phyloP scores from a whole-genome alignment of 2,329 filamentous ascomycete genomes.

The Trichothecium roseum region DNA sequence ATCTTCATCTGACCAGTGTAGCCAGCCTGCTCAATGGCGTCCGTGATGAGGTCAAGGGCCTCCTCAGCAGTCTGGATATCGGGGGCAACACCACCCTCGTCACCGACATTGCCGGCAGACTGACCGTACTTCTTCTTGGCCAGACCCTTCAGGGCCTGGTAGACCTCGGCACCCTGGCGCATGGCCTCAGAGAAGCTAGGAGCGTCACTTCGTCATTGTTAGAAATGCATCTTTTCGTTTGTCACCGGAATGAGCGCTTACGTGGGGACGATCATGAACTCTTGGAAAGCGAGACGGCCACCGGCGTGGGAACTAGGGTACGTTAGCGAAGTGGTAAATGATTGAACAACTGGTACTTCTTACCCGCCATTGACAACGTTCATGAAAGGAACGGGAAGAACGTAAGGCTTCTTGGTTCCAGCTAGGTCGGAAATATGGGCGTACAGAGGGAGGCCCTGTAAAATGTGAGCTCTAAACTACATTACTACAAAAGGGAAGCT shows the following conservation, averaged over 20 bases:
- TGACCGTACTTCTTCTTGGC: slow-evolving; percentile 99
- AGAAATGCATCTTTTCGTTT: slow-evolving; percentile 6
- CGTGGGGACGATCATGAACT: slow-evolving; percentile 90
- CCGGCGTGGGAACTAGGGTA: slow-evolving; percentile 74
- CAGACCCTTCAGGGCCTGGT: slow-evolving; percentile 92
- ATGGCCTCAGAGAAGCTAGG: slow-evolving; percentile 91
- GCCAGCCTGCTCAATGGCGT: slow-evolving; percentile 87
- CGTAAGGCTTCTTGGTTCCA: slow-evolving; percentile 84
- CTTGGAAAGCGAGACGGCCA: slow-evolving; percentile 89
- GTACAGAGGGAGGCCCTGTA: slow-evolving; percentile 68
- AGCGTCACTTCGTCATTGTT: slow-evolving; percentile 47
- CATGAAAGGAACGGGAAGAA: slow-evolving; percentile 85
- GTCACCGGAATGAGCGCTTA: slow-evolving; percentile 28
- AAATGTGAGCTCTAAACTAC: background rate
- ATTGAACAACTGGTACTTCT: slow-evolving; percentile 9
- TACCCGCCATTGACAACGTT: slow-evolving; percentile 77
- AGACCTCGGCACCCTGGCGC: slow-evolving; percentile 93
- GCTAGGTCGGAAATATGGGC: slow-evolving; percentile 80
- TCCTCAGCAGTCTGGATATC: slow-evolving; percentile 97
- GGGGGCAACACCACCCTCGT: slow-evolving; percentile 98
- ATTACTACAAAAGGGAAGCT: slow-evolving; percentile 7
- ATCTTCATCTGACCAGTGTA: slow-evolving; percentile 97
- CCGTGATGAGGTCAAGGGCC: slow-evolving; percentile 91
- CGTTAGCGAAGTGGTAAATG: too few species aligned
- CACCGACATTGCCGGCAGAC: slow-evolving; percentile 96